phyloP scores from a whole-genome alignment of 495 filamentous ascomycete species.

The Xylaria grammica region DNA sequence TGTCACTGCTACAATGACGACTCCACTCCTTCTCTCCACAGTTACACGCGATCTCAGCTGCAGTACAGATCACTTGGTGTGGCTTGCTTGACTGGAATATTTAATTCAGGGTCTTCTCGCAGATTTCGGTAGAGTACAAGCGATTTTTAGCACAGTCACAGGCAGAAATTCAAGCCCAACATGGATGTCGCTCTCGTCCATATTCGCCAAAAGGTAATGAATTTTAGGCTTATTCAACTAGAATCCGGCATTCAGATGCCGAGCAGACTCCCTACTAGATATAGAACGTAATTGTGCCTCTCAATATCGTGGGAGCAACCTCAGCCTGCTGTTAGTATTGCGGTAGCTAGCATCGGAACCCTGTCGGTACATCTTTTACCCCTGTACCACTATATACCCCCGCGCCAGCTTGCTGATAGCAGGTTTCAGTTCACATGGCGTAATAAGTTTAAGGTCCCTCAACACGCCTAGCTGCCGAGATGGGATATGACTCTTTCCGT shows the following conservation, averaged over 20 bases:
- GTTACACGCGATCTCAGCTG: conserved; percentile 11
- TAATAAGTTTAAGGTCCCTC: conserved; percentile 7
- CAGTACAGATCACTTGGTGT: background rate
- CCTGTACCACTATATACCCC: background rate
- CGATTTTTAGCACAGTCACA: background rate
- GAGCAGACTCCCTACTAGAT: no score
- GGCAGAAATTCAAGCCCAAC: background rate
- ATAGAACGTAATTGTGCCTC: background rate
- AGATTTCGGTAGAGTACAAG: background rate
- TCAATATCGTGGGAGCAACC: background rate
- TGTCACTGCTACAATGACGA: background rate
- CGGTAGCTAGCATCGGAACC: background rate
- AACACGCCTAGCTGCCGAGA: background rate
- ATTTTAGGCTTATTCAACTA: no score
- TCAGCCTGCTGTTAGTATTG: background rate
- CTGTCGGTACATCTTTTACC: background rate
- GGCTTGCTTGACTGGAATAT: conserved; percentile 6
- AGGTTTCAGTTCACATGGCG: conserved; percentile 7
- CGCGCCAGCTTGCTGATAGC: conserved; percentile 6
- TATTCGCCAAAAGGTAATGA: no score
- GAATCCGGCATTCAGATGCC: no score
- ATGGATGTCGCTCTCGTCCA: background rate
- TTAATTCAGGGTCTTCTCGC: conserved; percentile 16
- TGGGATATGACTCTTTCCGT: conserved; percentile 22
- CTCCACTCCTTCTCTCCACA: background rate